These are phyloP conservation scores for Alectoria sarmentosa DNA, from an alignment of 495 filamentous ascomycete genomes.

Conservation along the genomic window DNA sequence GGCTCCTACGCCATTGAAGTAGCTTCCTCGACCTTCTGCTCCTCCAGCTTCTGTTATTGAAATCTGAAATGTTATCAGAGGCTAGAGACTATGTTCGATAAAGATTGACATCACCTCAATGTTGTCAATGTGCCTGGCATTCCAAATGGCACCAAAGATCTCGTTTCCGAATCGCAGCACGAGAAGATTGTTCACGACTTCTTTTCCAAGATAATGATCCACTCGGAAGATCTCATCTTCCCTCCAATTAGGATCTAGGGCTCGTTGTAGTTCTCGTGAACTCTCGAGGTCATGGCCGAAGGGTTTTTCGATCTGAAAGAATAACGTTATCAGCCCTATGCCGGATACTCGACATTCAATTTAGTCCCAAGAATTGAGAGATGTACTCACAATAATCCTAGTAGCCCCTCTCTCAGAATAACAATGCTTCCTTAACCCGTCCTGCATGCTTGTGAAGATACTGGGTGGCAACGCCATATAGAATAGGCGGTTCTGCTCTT, in stretches of 20 bases:
- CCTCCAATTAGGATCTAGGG: slow-evolving; percentile 91
- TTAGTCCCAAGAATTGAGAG: background rate
- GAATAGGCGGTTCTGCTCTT: slow-evolving; percentile 25
- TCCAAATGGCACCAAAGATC: slow-evolving; percentile 98
- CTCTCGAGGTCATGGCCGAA: slow-evolving; percentile 93
- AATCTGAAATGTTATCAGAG: slow-evolving; percentile 46
- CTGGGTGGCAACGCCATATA: slow-evolving; percentile 27
- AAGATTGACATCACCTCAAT: slow-evolving; percentile 47
- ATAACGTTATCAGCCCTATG: slow-evolving; percentile 13
- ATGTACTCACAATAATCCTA: slow-evolving; percentile 28
- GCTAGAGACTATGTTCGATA: background rate
- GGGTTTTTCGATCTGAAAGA: slow-evolving; percentile 84
- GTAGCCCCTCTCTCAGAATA: slow-evolving; percentile 20
- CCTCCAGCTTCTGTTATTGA: slow-evolving; percentile 98
- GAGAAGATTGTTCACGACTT: slow-evolving; percentile 99
- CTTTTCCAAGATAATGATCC: slow-evolving; percentile 98
- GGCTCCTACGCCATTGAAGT: slow-evolving; percentile 98
- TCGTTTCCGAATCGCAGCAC: slow-evolving; percentile 97
- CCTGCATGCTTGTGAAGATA: slow-evolving; percentile 23
- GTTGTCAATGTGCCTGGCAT: slow-evolving; percentile 96
- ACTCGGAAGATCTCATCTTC: slow-evolving; percentile 99
- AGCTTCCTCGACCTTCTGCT: slow-evolving; percentile 94
- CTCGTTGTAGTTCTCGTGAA: slow-evolving; percentile 88
- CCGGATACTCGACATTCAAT: too few relatives aligned
- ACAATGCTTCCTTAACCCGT: slow-evolving; percentile 22